Evolutionary conservation across 2,329 filamentous ascomycete genomes (phyloP).

Genomic region (Phoma herbarum): DNA sequence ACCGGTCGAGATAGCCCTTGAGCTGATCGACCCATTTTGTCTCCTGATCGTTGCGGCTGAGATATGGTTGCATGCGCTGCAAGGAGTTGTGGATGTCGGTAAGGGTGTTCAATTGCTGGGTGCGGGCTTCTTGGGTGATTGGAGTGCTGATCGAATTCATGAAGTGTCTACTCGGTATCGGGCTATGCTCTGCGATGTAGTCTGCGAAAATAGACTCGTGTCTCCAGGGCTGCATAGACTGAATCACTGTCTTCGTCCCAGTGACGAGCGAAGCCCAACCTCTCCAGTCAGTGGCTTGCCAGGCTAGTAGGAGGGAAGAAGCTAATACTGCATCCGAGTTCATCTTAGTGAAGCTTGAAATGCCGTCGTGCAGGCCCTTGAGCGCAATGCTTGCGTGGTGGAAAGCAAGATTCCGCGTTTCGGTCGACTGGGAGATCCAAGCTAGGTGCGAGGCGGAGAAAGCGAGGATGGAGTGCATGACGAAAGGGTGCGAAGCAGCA

Average conservation of each 20-base stretch:
- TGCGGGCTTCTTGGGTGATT: constrained; percentile 61
- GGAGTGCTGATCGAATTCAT: constrained; percentile 74
- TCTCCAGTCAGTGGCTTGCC: constrained; percentile 97
- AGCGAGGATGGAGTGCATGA: constrained; percentile 91
- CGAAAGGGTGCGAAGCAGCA: constrained; percentile 81
- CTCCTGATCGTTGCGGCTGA: constrained; percentile 57
- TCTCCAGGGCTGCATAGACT: constrained; percentile 91
- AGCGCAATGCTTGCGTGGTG: constrained; percentile 87
- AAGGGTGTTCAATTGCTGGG: constrained; percentile 64
- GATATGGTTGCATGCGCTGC: constrained; percentile 55
- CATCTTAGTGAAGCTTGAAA: constrained; percentile 81
- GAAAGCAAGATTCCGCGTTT: constrained; percentile 87
- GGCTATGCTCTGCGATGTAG: constrained; percentile 79
- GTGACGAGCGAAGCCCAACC: constrained; percentile 87
- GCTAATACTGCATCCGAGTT: constrained; percentile 93
- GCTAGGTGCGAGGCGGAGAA: constrained; percentile 96
- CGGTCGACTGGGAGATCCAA: constrained; percentile 83
- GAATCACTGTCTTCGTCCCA: constrained; percentile 71
- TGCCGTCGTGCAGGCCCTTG: constrained; percentile 86
- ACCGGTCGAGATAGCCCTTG: constrained; percentile 56
- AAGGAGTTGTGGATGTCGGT: constrained; percentile 54
- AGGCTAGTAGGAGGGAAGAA: constrained; percentile 89
- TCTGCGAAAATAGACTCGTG: constrained; percentile 86
- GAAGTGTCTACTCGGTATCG: constrained; percentile 47
- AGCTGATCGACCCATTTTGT: constrained; percentile 60